These are phyloP conservation scores for Sporothrix phasma DNA, from an alignment of 2,329 filamentous ascomycete species.

Conservation along the genomic window DNA sequence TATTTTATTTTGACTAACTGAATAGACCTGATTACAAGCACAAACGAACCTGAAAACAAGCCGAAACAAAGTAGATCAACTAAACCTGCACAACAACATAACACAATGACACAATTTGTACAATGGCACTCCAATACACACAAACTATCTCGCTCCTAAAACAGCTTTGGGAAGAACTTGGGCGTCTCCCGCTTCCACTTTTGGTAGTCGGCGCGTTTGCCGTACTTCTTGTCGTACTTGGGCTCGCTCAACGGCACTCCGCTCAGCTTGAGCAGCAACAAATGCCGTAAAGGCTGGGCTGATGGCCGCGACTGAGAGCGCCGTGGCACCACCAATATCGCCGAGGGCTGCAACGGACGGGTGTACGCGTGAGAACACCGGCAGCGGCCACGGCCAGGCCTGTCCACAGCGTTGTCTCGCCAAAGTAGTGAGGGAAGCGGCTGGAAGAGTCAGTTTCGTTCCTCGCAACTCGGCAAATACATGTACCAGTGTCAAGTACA, in stretches of 20 bases:
- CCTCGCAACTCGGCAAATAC: neutral
- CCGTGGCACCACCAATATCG: conserved; percentile 24
- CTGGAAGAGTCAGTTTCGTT: conserved; percentile 18
- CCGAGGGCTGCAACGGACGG: conserved; percentile 46
- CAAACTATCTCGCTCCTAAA: too few species aligned
- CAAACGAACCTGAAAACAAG: neutral
- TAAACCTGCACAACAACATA: neutral
- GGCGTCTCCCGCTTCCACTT: conserved; percentile 59
- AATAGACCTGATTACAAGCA: neutral
- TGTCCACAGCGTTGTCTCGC: conserved; percentile 60
- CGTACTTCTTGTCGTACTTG: conserved; percentile 58
- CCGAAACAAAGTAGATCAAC: neutral
- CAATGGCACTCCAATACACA: too few species aligned
- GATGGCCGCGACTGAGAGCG: conserved; percentile 38
- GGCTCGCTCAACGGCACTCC: conserved; percentile 57
- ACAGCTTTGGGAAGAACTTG: conserved; percentile 53
- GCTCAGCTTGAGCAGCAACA: conserved; percentile 51
- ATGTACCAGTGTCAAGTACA: too few species aligned
- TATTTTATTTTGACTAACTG: neutral
- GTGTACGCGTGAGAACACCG: conserved; percentile 43
- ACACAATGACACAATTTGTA: neutral
- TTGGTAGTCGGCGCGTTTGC: conserved; percentile 54
- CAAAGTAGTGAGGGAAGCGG: conserved; percentile 62
- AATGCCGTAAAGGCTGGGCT: conserved; percentile 57
- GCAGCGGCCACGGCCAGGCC: conserved; percentile 52